phyloP scores from a whole-genome alignment of 176 grass and related monocot genomes.

The Tillandsia fasciculata region DNA sequence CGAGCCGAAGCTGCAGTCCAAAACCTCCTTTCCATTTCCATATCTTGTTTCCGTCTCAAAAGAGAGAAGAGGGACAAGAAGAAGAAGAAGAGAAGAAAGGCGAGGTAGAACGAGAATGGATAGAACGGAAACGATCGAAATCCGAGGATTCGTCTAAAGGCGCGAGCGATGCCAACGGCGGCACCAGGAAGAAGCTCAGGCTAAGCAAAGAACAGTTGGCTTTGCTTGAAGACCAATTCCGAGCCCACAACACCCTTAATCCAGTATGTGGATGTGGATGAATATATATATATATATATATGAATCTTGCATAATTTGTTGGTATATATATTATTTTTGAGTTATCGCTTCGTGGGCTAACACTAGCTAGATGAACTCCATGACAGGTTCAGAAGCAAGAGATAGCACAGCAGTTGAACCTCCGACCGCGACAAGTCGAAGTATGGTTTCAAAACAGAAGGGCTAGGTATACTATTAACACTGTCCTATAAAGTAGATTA shows the following conservation, averaged over 20 bases:
- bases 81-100: conserved; percentile 5
- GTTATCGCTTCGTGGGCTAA: neutral
- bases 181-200: conserved; percentile 55
- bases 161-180: neutral
- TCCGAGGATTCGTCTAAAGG: neutral
- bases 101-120: neutral
- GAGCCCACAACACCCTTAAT: conserved; percentile 41
- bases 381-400: conserved; percentile 54
- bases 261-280: conserved; percentile 26
- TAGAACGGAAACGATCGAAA: neutral
- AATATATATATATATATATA: neutral
- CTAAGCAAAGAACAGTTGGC: conserved; percentile 49
- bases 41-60: conserved; percentile 18
- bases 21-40: conserved; percentile 17
- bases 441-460: conserved; percentile 94
- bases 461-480: conserved; percentile 39
- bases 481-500: no score
- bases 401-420: conserved; percentile 48
- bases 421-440: conserved; percentile 63
- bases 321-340: conserved; percentile 10
- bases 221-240: conserved; percentile 56
- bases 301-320: neutral
- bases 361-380: conserved; percentile 4
- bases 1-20: conserved; percentile 2
- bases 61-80: conserved; percentile 17